Evolutionary conservation across 495 filamentous ascomycete genomes (phyloP).

Genomic region (Gamarada debralockiae): DNA sequence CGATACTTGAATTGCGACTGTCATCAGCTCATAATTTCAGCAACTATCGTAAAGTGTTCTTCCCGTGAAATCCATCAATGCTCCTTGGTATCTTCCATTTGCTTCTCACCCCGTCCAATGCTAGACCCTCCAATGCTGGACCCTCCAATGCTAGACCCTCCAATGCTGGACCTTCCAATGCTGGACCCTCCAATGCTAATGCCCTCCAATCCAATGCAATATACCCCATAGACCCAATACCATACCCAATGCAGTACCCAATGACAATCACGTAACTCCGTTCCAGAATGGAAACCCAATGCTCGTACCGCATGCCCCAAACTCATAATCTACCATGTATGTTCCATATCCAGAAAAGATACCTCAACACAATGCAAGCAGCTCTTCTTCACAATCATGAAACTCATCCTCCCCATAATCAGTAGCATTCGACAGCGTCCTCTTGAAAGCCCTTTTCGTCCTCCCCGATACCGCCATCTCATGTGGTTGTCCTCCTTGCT

Average conservation of each 20-base stretch:
- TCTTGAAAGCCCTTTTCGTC: slow-evolving; percentile 5
- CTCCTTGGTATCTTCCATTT: background rate
- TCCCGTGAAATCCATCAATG: background rate
- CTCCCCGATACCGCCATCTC: background rate
- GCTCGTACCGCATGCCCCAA: too few relatives aligned
- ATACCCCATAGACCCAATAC: too few relatives aligned
- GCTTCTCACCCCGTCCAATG: background rate
- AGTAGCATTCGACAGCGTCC: slow-evolving; percentile 8
- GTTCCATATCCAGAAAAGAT: too few relatives aligned
- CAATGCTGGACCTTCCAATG: background rate
- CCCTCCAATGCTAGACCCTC: background rate
- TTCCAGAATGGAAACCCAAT: background rate
- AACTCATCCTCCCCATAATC: slow-evolving; percentile 26
- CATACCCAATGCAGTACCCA: background rate
- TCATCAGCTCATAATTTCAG: too few relatives aligned
- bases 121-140: background rate
- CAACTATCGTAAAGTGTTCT: background rate
- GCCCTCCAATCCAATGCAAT: background rate
- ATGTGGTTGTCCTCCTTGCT: background rate
- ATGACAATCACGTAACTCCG: background rate
- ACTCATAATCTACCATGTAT: too few relatives aligned
- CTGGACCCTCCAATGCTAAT: background rate
- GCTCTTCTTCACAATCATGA: slow-evolving; percentile 4
- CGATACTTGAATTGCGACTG: background rate
- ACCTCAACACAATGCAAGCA: slow-evolving; percentile 10